Evolutionary conservation across 1,284 basidiomycete genomes (phyloP).

Genomic region (Cryptococcus maquisensis): DNA sequence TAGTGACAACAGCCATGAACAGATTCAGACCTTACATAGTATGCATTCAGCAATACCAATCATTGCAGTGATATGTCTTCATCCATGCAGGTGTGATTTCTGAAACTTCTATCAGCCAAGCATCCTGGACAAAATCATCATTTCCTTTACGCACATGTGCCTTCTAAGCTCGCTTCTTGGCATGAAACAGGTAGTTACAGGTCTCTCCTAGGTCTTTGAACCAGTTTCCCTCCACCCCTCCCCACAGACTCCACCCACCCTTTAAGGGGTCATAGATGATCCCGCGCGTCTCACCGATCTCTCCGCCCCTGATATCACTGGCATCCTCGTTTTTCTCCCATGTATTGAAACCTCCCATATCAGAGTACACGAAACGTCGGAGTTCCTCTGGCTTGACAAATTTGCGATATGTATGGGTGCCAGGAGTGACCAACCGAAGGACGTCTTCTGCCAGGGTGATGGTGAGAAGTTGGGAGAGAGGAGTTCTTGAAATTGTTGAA

Average conservation of each 20-base stretch:
- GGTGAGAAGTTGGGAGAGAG: conserved; percentile 81
- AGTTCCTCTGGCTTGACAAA: conserved; percentile 87
- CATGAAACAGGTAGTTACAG: conserved; percentile 49
- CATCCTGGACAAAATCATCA: too few relatives aligned
- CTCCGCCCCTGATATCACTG: conserved; percentile 53
- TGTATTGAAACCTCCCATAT: conserved; percentile 51
- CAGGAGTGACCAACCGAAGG: conserved; percentile 74
- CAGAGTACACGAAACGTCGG: conserved; percentile 69
- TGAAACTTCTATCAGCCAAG: too few relatives aligned
- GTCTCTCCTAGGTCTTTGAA: conserved; percentile 36
- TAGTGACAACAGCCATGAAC: too few relatives aligned
- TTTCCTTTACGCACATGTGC: neutral
- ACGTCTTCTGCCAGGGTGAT: conserved; percentile 86
- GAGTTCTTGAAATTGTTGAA: conserved; percentile 93
- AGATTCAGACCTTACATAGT: too few relatives aligned
- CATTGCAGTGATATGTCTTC: too few relatives aligned
- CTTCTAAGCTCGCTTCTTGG: conserved; percentile 31
- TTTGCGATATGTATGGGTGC: conserved; percentile 90
- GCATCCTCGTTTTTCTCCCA: conserved; percentile 46
- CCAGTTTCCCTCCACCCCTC: conserved; percentile 61
- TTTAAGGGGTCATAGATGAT: conserved; percentile 75
- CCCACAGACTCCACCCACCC: conserved; percentile 66
- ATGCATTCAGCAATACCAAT: too few relatives aligned
- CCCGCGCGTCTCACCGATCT: conserved; percentile 75
- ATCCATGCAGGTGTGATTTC: too few relatives aligned